These are phyloP conservation scores for Alternaria brassicicola DNA, from an alignment of 2,329 filamentous ascomycete species.

Conservation along the genomic window DNA sequence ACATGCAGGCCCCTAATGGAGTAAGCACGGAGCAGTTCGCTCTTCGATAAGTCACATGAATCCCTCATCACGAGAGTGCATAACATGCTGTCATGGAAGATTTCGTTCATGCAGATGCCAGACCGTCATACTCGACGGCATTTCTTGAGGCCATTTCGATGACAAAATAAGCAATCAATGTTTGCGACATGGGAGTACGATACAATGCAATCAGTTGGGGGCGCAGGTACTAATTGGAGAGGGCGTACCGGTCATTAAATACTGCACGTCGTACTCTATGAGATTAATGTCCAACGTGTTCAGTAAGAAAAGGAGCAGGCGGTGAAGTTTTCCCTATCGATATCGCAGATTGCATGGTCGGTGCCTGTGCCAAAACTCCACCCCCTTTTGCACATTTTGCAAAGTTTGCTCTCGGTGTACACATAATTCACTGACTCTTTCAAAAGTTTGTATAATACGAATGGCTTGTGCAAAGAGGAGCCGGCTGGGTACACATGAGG, in stretches of 20 bases:
- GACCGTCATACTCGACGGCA: not conserved
- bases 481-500: conserved; percentile 15
- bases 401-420: not conserved
- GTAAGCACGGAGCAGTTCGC: not conserved
- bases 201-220: not conserved
- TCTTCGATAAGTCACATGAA: not conserved
- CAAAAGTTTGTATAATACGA: not conserved
- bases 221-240: not conserved
- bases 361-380: conserved; percentile 11
- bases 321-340: conserved; percentile 10
- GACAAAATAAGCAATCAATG: not conserved
- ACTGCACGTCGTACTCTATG: not conserved
- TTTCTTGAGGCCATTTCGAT: not conserved
- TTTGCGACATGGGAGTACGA: not conserved
- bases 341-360: conserved; percentile 14
- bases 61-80: not conserved
- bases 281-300: not conserved
- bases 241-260: not conserved
- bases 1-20: not conserved
- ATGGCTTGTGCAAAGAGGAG: conserved; percentile 9
- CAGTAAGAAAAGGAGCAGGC: conserved; percentile 1
- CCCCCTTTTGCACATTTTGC: conserved; percentile 11
- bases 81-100: not conserved
- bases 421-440: conserved; percentile 2
- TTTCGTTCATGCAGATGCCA: not conserved